Percentiles rank a stretch among this genome's conserved stretches.
Evolutionary conservation across 2,329 filamentous ascomycete genomes (phyloP).

Genomic region (Pseudogymnoascus sp.): DNA sequence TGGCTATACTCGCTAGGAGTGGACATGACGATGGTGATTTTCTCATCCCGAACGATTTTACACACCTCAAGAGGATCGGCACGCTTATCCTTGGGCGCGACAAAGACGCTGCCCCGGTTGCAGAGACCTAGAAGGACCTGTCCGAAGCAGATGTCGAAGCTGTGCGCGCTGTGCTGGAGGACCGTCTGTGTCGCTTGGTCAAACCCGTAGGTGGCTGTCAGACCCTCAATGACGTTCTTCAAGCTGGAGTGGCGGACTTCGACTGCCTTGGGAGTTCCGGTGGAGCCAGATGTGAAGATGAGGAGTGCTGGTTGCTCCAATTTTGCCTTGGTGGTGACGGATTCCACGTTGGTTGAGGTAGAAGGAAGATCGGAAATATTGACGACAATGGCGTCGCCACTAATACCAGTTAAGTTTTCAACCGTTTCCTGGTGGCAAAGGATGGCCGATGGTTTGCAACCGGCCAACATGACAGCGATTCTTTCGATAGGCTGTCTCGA

Average conservation of each 20-base stretch:
- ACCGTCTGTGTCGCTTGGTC: background rate
- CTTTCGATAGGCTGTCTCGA: too few species aligned
- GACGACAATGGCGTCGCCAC: too few species aligned
- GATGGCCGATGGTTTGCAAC: too few species aligned
- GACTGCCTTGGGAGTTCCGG: slow-evolving; percentile 18
- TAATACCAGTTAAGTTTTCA: too few species aligned
- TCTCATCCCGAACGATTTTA: slow-evolving; percentile 14
- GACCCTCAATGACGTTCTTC: background rate
- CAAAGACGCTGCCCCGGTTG: background rate
- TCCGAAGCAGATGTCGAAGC: background rate
- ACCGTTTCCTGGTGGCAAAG: too few species aligned
- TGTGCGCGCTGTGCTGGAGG: background rate
- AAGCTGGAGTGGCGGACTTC: background rate
- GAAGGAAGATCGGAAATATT: too few species aligned
- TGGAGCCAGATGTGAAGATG: too few species aligned
- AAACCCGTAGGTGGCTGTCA: background rate
- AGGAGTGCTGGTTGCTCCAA: too few species aligned
- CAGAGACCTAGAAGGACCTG: background rate
- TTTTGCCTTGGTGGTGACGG: too few species aligned
- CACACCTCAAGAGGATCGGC: background rate
- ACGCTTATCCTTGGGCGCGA: background rate
- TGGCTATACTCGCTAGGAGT: slow-evolving; percentile 20
- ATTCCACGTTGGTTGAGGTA: too few species aligned
- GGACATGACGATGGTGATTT: slow-evolving; percentile 17
- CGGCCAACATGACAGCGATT: too few species aligned